phyloP scores from a whole-genome alignment of 2,329 filamentous ascomycete genomes.

The Dryadomyces quercivorus region DNA sequence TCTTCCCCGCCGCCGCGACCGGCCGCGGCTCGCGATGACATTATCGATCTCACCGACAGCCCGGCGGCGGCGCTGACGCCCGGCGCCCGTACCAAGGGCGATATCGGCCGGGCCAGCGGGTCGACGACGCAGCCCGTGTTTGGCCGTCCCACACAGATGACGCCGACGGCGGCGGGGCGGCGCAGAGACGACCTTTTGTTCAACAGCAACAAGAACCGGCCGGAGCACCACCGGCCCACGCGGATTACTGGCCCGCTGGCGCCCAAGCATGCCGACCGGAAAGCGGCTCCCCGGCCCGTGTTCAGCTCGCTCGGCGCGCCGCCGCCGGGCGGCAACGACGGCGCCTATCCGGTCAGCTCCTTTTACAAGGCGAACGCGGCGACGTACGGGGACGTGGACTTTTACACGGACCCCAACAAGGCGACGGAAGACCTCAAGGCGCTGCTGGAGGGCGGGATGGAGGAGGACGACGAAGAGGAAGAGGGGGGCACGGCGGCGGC shows the following conservation, averaged over 20 bases:
- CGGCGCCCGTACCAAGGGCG: not conserved
- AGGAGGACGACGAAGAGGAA: conserved; percentile 50
- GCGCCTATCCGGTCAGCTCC: conserved; percentile 12
- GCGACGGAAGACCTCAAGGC: conserved; percentile 69
- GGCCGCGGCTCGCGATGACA: conserved; percentile 19
- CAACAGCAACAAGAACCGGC: conserved; percentile 35
- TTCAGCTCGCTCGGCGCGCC: conserved; percentile 29
- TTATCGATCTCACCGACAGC: conserved; percentile 20
- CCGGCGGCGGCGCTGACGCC: conserved; percentile 7
- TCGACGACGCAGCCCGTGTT: conserved; percentile 17
- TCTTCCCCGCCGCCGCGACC: conserved; percentile 26
- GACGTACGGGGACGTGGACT: conserved; percentile 8
- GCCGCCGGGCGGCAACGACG: conserved; percentile 12
- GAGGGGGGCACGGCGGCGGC: conserved; percentile 15
- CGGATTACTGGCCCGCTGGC: conserved; percentile 34
- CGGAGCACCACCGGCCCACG: conserved; percentile 43
- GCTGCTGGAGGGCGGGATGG: conserved; percentile 68
- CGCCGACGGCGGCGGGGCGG: conserved; percentile 34
- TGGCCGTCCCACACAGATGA: conserved; percentile 19
- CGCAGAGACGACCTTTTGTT: conserved; percentile 43
- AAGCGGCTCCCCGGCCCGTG: conserved; percentile 31
- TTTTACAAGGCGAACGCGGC: conserved; percentile 7
- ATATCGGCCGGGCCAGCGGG: not conserved
- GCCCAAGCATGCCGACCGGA: conserved; percentile 34
- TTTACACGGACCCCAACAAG: conserved; percentile 59